These are phyloP conservation scores for Glycine soja DNA, from an alignment of 306 rosid genomes.

Conservation along the genomic window DNA sequence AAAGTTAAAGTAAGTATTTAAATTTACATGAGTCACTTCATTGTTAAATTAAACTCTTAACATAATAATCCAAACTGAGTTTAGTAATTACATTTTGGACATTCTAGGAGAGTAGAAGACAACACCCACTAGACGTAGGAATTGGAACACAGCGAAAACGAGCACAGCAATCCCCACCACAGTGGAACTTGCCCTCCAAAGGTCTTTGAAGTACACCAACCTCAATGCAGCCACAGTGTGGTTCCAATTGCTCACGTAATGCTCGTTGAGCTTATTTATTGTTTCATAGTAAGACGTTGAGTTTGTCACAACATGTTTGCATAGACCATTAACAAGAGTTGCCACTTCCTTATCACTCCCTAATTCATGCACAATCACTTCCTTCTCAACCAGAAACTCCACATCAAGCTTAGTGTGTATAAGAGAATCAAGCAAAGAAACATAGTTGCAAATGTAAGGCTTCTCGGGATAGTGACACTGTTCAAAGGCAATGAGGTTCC, in stretches of 20 bases:
- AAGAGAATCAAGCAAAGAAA: constrained; percentile 51
- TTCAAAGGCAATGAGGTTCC: constrained; percentile 66
- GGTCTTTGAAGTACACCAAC: constrained; percentile 63
- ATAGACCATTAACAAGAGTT: constrained; percentile 48
- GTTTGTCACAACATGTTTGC: not conserved
- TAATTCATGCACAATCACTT: constrained; percentile 49
- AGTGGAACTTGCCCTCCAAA: constrained; percentile 72
- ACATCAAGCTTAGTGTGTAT: constrained; percentile 57
- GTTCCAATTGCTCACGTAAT: constrained; percentile 56
- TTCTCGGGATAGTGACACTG: constrained; percentile 54
- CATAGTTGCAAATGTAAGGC: constrained; percentile 58
- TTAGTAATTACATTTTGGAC: no score
- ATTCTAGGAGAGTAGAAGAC: constrained; percentile 40
- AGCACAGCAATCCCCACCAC: constrained; percentile 56
- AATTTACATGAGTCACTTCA: no score
- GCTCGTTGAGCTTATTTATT: constrained; percentile 30
- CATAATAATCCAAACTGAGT: no score
- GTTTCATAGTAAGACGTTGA: not conserved
- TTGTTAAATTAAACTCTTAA: no score
- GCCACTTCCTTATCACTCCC: constrained; percentile 64
- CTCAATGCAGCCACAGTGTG: constrained; percentile 50
- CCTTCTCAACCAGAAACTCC: constrained; percentile 55
- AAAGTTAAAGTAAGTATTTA: no score
- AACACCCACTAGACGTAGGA: constrained; percentile 7
- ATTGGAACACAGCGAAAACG: constrained; percentile 41